Conservation (phyloP, 164 flowering plant species). For the Cinnamomum chago region DNA sequence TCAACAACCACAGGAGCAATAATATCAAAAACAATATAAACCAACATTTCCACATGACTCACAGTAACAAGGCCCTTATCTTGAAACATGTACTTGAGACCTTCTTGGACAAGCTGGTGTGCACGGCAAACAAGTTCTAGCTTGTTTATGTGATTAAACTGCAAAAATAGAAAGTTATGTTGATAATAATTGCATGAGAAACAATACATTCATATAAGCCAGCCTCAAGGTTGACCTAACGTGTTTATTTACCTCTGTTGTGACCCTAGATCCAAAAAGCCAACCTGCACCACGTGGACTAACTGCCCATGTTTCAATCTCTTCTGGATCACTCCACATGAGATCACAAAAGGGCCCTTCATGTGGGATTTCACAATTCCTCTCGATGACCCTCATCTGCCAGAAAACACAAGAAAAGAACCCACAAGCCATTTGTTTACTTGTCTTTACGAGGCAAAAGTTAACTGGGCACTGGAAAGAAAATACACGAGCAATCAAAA, state of each 20-base stretch:
- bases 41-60: constrained; percentile 19
- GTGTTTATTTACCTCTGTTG: constrained; percentile 66
- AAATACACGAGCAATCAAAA: too few species aligned
- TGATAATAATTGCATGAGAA: neutral
- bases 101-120: constrained; percentile 99
- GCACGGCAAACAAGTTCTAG: constrained; percentile 97
- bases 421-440: neutral
- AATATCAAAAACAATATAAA: neutral
- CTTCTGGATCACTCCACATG: constrained; percentile 99
- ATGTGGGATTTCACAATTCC: constrained; percentile 98
- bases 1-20: neutral
- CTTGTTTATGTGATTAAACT: constrained; percentile 97
- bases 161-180: constrained; percentile 15
- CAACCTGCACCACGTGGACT: constrained; percentile 99
- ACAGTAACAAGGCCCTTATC: constrained; percentile 99
- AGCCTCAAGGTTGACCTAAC: neutral
- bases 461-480: too few species aligned
- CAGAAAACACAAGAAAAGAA: constrained; percentile 1
- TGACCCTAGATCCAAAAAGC: constrained; percentile 99
- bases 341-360: constrained; percentile 99
- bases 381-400: constrained; percentile 84
- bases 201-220: neutral
- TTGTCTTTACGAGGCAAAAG: too few species aligned
- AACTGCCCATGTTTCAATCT: constrained; percentile 99
- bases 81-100: constrained; percentile 98